Percentiles rank a stretch among this genome's conserved stretches.
Conservation (phyloP, 495 filamentous ascomycete genomes). For the Penicillium ucsense region DNA sequence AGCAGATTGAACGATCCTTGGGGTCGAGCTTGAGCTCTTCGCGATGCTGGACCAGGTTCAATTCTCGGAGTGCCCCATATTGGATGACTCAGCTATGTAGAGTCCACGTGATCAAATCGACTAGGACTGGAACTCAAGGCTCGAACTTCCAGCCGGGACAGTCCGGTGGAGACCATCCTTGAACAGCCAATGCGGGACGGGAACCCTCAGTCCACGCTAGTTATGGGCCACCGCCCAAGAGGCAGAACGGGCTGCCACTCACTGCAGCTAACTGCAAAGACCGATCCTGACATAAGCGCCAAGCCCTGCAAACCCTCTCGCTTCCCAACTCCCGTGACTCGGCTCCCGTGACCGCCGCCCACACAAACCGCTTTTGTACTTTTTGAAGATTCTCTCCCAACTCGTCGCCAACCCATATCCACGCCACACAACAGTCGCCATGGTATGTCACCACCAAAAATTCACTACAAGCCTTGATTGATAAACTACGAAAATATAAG, state of each 20-base stretch:
- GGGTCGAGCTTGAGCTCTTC: constrained; percentile 15
- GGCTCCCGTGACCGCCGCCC: constrained; percentile 21
- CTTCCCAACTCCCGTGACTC: constrained; percentile 27
- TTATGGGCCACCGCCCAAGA: no score
- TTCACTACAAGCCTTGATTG: background rate
- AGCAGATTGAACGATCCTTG: constrained; percentile 12
- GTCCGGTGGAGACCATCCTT: background rate
- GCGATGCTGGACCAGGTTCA: constrained; percentile 3
- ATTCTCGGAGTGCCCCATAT: constrained; percentile 10
- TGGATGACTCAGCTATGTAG: constrained; percentile 7
- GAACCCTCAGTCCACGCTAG: no score
- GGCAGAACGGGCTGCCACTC: no score
- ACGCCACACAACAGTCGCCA: constrained; percentile 37
- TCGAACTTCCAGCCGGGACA: no score
- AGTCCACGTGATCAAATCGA: background rate
- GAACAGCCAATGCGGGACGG: no score
- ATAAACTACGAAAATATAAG: background rate
- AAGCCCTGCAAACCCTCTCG: constrained; percentile 34
- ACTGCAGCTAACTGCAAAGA: background rate
- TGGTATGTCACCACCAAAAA: constrained; percentile 30
- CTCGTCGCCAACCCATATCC: constrained; percentile 38
- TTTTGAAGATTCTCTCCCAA: constrained; percentile 23
- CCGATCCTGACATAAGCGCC: constrained; percentile 12
- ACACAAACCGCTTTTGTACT: constrained; percentile 36
- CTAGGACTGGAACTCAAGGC: no score